Percentiles rank a stretch among this genome's conserved stretches.
Conservation (phyloP, 1,284 basidiomycete genomes). For the Blastosporella zonata region DNA sequence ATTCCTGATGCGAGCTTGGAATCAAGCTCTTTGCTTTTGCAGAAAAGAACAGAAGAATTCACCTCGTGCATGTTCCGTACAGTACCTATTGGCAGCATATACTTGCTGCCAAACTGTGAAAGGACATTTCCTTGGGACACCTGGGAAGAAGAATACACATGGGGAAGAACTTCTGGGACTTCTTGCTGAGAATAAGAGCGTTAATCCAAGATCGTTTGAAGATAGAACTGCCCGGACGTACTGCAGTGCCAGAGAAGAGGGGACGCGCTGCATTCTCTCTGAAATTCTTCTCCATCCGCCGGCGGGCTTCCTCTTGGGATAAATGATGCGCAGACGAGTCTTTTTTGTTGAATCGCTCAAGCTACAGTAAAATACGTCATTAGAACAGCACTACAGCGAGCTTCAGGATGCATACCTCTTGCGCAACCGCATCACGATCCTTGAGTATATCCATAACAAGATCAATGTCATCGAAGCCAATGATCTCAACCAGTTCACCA, state of each 20-base stretch:
- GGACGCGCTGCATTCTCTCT: slow-evolving; percentile 67
- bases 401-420: slow-evolving; percentile 38
- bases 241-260: slow-evolving; percentile 58
- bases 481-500: slow-evolving; percentile 73
- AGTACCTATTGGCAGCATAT: slow-evolving; percentile 85
- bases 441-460: slow-evolving; percentile 56
- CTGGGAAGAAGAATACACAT: slow-evolving; percentile 82
- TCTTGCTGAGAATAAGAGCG: slow-evolving; percentile 38
- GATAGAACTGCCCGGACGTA: slow-evolving; percentile 27
- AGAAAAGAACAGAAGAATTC: background rate
- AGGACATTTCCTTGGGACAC: slow-evolving; percentile 65
- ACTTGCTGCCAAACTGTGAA: slow-evolving; percentile 74
- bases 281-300: slow-evolving; percentile 65
- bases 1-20: slow-evolving; percentile 41
- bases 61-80: slow-evolving; percentile 68
- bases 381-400: slow-evolving; percentile 1
- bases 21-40: background rate
- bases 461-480: slow-evolving; percentile 87
- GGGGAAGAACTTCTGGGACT: slow-evolving; percentile 71
- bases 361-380: slow-evolving; percentile 8
- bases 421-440: slow-evolving; percentile 39
- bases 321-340: slow-evolving; percentile 30
- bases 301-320: slow-evolving; percentile 54
- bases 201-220: background rate
- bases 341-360: slow-evolving; percentile 3